Base-by-base conservation (phyloP, 78 protist species). In the Monocercomonoides exilis region DNA sequence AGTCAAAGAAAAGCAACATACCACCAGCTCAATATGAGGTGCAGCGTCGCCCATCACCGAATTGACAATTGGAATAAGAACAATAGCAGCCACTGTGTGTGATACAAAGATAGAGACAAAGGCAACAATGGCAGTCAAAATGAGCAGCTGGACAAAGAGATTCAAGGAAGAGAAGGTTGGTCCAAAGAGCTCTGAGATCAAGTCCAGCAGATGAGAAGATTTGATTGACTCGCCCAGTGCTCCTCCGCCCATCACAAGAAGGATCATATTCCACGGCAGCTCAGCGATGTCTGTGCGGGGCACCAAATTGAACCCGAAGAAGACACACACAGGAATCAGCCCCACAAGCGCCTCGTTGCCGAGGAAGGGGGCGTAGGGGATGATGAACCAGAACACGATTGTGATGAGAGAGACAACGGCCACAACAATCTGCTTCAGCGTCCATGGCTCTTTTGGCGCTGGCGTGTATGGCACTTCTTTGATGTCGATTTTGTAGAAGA, bases 381-480 rank as follows among this genome's bases (percentile, higher is more conserved):
- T 33, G 43, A 79, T 6, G 82, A 79, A 79, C 82, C 82, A 79
- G 82, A 6, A 79, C 5, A 21, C 82, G 82, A 79, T 79, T 6
- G 82, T 79, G 11, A 79, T 33, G 5, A 79, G 82, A 29, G 82
- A 33, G 82, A 79, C 21, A 6, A 21, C 82, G 5, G 21, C 36
- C 82, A 79, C 82, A 32, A 5, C n/a, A 29, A 6, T 4, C 11
- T 79, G 43, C 11, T 6, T 6, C 45, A 79, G 36, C 45, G 82
- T 79, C 43, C n/a, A 6, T 4, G 42, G 11, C 42, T 4, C 36
- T 32, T 5, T 29, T 21, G 4, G n/a, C 21, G 82, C 36, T 5
- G 82, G 82, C 11, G 82, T 5, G 11, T 41, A 33, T 6, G 82
- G 82, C 6, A 79, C 82, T 4, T 4, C 11, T 29, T 4, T 4